These are phyloP conservation scores for Gossypium raimondii DNA, from an alignment of 345 rosid species.

Conservation along the genomic window DNA sequence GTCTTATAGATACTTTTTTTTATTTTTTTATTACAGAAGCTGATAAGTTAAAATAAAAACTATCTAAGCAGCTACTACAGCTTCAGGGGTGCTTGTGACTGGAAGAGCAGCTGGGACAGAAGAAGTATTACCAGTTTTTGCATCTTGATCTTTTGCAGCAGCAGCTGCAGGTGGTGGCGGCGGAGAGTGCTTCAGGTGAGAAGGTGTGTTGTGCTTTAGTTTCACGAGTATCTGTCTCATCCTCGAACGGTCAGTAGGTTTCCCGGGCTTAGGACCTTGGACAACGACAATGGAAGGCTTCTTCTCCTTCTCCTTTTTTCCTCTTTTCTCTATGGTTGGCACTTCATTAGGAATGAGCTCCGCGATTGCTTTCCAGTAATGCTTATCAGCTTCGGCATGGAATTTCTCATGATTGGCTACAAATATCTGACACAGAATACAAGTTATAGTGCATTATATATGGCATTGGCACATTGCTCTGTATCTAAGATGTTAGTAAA, in stretches of 20 bases:
- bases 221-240: conserved; percentile 66
- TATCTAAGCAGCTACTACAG: conserved; percentile 46
- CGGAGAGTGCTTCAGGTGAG: conserved; percentile 55
- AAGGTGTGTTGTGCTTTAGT: conserved; percentile 65
- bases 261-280: conserved; percentile 79
- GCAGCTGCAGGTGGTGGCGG: conserved; percentile 27
- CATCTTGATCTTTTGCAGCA: conserved; percentile 23
- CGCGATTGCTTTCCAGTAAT: conserved; percentile 78
- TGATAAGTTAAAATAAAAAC: conserved; percentile 6
- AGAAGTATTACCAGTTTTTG: conserved; percentile 22
- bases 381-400: conserved; percentile 57
- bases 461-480: not conserved
- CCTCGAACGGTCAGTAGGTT: conserved; percentile 73
- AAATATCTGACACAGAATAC: conserved; percentile 34
- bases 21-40: not conserved
- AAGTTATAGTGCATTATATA: not conserved
- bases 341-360: conserved; percentile 82
- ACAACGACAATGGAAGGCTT: conserved; percentile 50
- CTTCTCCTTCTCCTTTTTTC: conserved; percentile 67
- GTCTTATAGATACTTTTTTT: not conserved
- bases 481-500: not conserved
- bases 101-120: conserved; percentile 19
- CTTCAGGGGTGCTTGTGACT: conserved; percentile 29
- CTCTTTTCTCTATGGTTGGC: conserved; percentile 54
- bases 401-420: conserved; percentile 54